Base-by-base conservation (phyloP, 1,139 yeast species). In the Pichia sp. region DNA sequence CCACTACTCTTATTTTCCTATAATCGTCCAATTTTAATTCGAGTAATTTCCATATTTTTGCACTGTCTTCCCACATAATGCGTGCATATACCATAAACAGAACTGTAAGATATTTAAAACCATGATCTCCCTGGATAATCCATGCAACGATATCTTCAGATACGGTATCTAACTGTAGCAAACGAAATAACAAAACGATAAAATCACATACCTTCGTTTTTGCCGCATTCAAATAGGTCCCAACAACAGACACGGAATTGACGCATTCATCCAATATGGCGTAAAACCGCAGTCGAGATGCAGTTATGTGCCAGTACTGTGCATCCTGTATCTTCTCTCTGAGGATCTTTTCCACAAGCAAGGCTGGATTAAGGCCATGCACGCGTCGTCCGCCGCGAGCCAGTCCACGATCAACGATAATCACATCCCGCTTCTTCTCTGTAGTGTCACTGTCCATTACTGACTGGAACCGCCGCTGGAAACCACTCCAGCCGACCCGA, bases 241-340 rank as follows among this genome's bases (percentile, higher is more conserved):
- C 86, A 52, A 66, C 65, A 49, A 58, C 63, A 47, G 52, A 59
- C 35, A 66, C 33, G 18, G 35, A 60, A 38, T 41, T 51, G 0
- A 38, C 47, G 50, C 58, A 49, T 57, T 60, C 76, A 58, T 61
- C 70, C 34, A 69, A 65, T 56, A 70, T 70, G 41, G 67, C 76
- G 46, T 61, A 76, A 55, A 64, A 80, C 47, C 78, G 77, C 42
- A 84, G 66, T 15, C 76, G 70, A 49, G 72, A 76, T 42, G 85
- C 74, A 46, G 73, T 65, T 50, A 75, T 78, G 48, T 81, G 80
- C 74, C 83, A 83, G 58, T 81, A 84, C 6, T 78, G 54, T 2
- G 84, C 75, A 50, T 80, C 89, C 39, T 74, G 72, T 9, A 83
- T 78, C 29, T 85, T 64, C 50, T 82, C 87, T 40, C 88, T 65